These are phyloP conservation scores for Oryza brachyantha DNA, from an alignment of 176 grass and related monocot species.

Conservation along the genomic window DNA sequence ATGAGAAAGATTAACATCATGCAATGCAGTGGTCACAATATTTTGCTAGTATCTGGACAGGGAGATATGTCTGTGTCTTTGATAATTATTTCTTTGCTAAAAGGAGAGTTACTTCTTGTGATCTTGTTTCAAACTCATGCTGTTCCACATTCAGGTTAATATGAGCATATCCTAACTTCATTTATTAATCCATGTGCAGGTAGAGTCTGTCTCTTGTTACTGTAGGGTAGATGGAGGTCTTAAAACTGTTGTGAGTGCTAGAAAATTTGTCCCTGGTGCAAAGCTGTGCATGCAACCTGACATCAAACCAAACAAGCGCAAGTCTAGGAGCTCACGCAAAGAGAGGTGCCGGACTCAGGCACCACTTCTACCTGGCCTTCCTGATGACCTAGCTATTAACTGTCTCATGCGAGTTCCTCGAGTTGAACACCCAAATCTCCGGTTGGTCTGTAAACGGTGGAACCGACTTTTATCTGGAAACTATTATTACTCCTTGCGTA, in stretches of 20 bases:
- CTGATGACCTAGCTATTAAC: slow-evolving; percentile 87
- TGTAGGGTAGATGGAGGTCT: slow-evolving; percentile 67
- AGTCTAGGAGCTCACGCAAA: slow-evolving; percentile 55
- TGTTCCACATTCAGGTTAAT: slow-evolving; percentile 7
- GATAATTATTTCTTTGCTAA: not conserved
- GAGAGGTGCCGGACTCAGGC: slow-evolving; percentile 56
- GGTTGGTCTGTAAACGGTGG: slow-evolving; percentile 79
- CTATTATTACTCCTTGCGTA: slow-evolving; percentile 80
- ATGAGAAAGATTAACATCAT: not conserved
- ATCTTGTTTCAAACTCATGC: slow-evolving; percentile 6
- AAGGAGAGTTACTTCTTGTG: slow-evolving; percentile 2
- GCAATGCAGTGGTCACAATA: not conserved
- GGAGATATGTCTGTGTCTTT: not conserved
- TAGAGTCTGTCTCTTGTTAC: slow-evolving; percentile 60
- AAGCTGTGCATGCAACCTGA: slow-evolving; percentile 68
- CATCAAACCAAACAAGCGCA: slow-evolving; percentile 64
- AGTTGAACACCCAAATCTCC: slow-evolving; percentile 56
- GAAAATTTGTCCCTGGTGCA: slow-evolving; percentile 62
- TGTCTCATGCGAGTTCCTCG: slow-evolving; percentile 80
- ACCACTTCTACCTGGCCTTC: slow-evolving; percentile 82
- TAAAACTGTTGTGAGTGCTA: slow-evolving; percentile 66
- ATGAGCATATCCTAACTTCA: slow-evolving; percentile 1
- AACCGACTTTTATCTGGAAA: slow-evolving; percentile 75
- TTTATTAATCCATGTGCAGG: slow-evolving; percentile 43
- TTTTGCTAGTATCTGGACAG: slow-evolving; percentile 23